phyloP scores from a whole-genome alignment of 768 basidiomycete genomes.

The Bullera alba region DNA sequence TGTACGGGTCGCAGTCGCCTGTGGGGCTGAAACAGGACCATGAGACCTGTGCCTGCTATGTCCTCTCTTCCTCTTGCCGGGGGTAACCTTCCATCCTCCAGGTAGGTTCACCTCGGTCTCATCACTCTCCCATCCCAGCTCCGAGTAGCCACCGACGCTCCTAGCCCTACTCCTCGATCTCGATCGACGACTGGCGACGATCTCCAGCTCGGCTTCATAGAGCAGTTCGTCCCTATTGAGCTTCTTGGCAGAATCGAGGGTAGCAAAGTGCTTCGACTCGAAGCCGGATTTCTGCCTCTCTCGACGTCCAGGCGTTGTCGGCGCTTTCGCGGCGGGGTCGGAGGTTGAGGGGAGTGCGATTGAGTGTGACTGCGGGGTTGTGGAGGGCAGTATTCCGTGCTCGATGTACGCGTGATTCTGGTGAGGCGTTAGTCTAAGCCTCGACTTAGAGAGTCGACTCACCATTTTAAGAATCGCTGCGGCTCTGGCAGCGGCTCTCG shows the following conservation, averaged over 20 bases:
- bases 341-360: neutral
- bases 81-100: constrained; percentile 26
- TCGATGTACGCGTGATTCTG: constrained; percentile 83
- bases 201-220: constrained; percentile 56
- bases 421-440: neutral
- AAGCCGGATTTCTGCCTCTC: neutral
- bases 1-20: neutral
- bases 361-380: neutral
- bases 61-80: constrained; percentile 9
- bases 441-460: constrained; percentile 22
- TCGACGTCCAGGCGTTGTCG: neutral
- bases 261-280: constrained; percentile 3
- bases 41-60: neutral
- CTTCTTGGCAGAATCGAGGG: constrained; percentile 7
- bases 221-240: constrained; percentile 54
- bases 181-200: constrained; percentile 32
- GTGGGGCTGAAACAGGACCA: neutral
- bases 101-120: constrained; percentile 12
- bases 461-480: constrained; percentile 87
- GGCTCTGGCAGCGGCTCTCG: constrained; percentile 80
- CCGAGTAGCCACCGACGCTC: neutral
- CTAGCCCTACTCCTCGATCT: neutral
- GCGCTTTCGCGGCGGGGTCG: neutral
- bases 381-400: constrained; percentile 48
- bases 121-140: neutral